Evolutionary conservation across 1,284 basidiomycete species (phyloP), one percentile per base, ranked within the genome.

Genomic region (Stygiomarasmius scandens): DNA sequence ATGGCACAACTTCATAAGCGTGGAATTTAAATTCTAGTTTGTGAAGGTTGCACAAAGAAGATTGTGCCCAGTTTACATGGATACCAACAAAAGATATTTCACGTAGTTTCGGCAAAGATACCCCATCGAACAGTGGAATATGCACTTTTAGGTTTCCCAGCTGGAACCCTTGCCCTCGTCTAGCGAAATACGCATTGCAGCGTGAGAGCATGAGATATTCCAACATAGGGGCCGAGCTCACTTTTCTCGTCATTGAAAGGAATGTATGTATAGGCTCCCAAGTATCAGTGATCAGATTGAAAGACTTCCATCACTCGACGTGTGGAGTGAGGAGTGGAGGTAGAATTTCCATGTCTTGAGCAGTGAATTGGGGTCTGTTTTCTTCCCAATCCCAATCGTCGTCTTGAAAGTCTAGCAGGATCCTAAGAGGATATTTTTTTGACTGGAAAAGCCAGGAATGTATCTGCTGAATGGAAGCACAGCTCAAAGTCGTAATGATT

Each of bases 191-290:
- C 29, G 5, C 29, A 12, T 32, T 32, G 29, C 29, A 32, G 12
- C 29, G 29, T 12, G 29, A 6, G 29, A 32, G 29, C 12, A 12
- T 32, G 5, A 32, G 12, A 32, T 5, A 32, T 12, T 32, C 6
- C 12, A 32, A 12, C 29, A 32, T 6, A 12, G 29, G 29, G 5
- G 29, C 12, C 29, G 29, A 63, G 16, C 64, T 60, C 25, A 74
- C 65, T 32, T 32, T 59, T 6, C 64, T 64, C 2, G 76, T 76
- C 46, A 68, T 70, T 46, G 69, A 69, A 8, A 85, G 73, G 61
- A 85, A 83, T 3, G 74, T 69, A 61, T 77, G 77, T 6, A 85
- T 77, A 12, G 83, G 83, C 3, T 71, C 71, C 83, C 83, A 85
- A 2, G 81, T 85, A 58, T 85, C 83, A 1, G 81, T 76, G 44